A percentile compares a stretch with the other conserved stretches of the same genome.
Evolutionary conservation across 305 asterid genomes (phyloP).

Genomic region (Rubia occidens): DNA sequence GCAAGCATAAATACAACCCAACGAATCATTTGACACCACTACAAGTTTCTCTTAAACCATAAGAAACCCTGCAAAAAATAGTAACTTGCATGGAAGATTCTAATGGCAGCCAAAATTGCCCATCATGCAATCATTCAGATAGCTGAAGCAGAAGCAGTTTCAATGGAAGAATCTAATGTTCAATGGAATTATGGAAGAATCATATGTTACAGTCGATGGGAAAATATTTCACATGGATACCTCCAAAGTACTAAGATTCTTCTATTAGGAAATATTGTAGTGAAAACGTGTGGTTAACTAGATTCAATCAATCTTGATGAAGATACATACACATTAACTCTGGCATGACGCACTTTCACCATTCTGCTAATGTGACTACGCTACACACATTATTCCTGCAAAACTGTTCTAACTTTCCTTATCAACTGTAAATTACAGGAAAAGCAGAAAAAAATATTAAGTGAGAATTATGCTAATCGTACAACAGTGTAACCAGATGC

Average conservation of each 20-base stretch:
- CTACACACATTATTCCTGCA: constrained; percentile 83
- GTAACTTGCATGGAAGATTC: not conserved
- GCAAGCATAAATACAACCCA: not conserved
- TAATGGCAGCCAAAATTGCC: not conserved
- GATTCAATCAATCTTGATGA: constrained; percentile 56
- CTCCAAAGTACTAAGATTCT: constrained; percentile 5
- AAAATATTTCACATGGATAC: constrained; percentile 3
- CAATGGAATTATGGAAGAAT: not conserved
- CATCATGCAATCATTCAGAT: not conserved
- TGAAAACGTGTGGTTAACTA: constrained; percentile 47
- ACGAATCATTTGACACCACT: constrained; percentile 4
- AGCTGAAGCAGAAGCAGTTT: not conserved
- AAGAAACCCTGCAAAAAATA: not conserved
- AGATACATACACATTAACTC: constrained; percentile 56
- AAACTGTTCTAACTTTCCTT: constrained; percentile 69
- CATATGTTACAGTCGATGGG: not conserved
- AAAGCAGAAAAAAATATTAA: constrained; percentile 38
- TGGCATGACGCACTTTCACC: constrained; percentile 60
- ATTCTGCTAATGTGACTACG: constrained; percentile 43
- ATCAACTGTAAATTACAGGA: constrained; percentile 60
- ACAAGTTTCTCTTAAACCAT: not conserved
- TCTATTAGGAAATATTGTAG: not conserved
- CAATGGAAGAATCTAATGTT: constrained; percentile 1
- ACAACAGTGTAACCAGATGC: constrained; percentile 57
- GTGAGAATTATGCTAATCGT: constrained; percentile 56